Evolutionary conservation across 345 rosid species (phyloP), one percentile per base, ranked within the genome.

Genomic region (Camelina laxa): DNA sequence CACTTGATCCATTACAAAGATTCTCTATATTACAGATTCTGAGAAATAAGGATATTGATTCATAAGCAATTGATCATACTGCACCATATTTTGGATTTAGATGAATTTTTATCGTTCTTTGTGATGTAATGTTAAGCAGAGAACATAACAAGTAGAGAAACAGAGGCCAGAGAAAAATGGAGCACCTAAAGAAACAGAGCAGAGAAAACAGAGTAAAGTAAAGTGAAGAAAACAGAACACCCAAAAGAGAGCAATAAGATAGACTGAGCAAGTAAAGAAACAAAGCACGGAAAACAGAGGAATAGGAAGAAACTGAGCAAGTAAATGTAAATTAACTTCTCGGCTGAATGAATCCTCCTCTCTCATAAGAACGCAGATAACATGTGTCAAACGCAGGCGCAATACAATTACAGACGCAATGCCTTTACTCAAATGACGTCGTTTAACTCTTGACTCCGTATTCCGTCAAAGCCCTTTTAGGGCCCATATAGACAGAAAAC

Each of bases 401-500:
- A n/a, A n/a, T n/a, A n/a, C n/a, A n/a, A n/a, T n/a, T n/a, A 19
- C 30, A 20, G 31, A 51, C 30, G 50, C 47, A 39, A 15, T 44
- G 7, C 17, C 17, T 44, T 6, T 7, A 6, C 49, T 22, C 24
- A 22, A 22, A 22, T 3, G 24, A 1, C 24, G 20, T 0, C 54
- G 54, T 49, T 19, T 19, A 49, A 17, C 0, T 50, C 5, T 19
- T 19, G 27, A 19, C 27, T 27, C 11, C 38, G 38, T 27, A 1
- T 60, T 36, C 9, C 9, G 31, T 15, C 4, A 44, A 65, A 50
- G 77, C 66, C 77, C 39, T 9, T 31, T 42, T 55, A 50, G 5
- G 64, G 70, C 76, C 63, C 76, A 41, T 19, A 17, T 16, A 27
- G 5, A 22, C 2, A 2, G 4, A 12, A 65, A 65, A 45, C 66